Conservation (phyloP, 2,329 filamentous ascomycete genomes). For the Onygenales sp. region DNA sequence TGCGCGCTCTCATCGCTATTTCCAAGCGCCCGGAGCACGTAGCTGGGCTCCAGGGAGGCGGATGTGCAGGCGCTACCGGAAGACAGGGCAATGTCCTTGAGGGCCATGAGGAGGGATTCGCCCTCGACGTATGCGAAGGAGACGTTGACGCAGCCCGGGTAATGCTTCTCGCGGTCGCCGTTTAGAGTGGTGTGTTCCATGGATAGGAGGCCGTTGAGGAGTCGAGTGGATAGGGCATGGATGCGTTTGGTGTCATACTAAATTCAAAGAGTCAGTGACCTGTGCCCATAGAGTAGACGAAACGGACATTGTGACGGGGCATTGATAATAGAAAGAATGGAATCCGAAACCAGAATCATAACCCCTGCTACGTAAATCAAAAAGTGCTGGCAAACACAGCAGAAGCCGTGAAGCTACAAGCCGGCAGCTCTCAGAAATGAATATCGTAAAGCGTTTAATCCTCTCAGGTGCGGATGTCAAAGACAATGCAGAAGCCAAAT, state of each 20-base stretch:
- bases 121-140: constrained; percentile 98
- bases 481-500: constrained; percentile 1
- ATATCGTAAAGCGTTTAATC: constrained; percentile 78
- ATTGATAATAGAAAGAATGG: background rate
- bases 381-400: constrained; percentile 31
- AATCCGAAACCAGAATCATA: constrained; percentile 41
- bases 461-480: constrained; percentile 30
- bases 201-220: constrained; percentile 70
- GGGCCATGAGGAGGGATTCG: constrained; percentile 92
- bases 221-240: constrained; percentile 68
- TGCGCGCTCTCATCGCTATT: constrained; percentile 97
- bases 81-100: constrained; percentile 95
- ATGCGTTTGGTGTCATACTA: constrained; percentile 91
- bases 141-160: constrained; percentile 95
- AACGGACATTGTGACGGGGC: constrained; percentile 3
- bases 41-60: constrained; percentile 90
- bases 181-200: constrained; percentile 92
- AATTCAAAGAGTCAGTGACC: constrained; percentile 16
- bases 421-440: constrained; percentile 77
- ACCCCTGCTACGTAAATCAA: constrained; percentile 58
- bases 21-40: constrained; percentile 85
- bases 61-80: constrained; percentile 97
- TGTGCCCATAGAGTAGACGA: background rate
- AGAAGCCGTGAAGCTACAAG: constrained; percentile 26
- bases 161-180: constrained; percentile 72